Evolutionary conservation across 2,329 filamentous ascomycete species (phyloP), one percentile per base, ranked within the genome.

Genomic region (Apiospora koreana): DNA sequence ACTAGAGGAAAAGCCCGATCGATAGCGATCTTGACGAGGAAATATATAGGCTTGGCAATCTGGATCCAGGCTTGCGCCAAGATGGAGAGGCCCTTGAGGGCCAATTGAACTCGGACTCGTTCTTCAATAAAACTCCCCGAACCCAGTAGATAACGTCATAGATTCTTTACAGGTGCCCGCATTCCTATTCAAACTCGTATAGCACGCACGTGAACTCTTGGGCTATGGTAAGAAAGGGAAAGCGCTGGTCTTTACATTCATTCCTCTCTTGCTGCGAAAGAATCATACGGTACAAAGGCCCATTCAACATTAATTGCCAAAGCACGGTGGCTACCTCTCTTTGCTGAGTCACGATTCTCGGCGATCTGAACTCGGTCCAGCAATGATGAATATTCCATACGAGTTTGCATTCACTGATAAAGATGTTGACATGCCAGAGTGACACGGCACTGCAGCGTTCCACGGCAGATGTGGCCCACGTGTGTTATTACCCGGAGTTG

Each of bases 381-480:
- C 28, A 35, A 18, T 25, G 6, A 58, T 58, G 28, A 10, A 58
- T 25, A 31, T 21, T 58, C 16, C 48, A 18, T 18, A 7, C 14
- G 5, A 31, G 48, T 28, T 7, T 54, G 25, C 2, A 18, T 18
- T 12, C 31, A 14, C 16, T 31, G 7, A 35, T 10, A 3, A 7
- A 28, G 50, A 35, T 18, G n/a, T 38, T 3, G 21, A 6, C 28
- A 62, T 38, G 28, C 7, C 54, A n/a, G 9, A 23, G 54, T 38
- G 54, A 14, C 31, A 14, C 54, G 54, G 28, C 54, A 62, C 31
- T 62, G 54, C 54, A 62, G 54, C 54, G 54, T 62, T 62, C 18
- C 54, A 62, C 54, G 54, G 54, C 54, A 62, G 54, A 62, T 62
- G 31, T 38, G 21, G 54, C 23, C 54, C 54, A 62, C 54, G 54